A percentile compares a stretch with the other conserved stretches of the same genome.
These are phyloP conservation scores for Rubus parviflorus DNA, from an alignment of 306 rosid genomes.

Conservation along the genomic window DNA sequence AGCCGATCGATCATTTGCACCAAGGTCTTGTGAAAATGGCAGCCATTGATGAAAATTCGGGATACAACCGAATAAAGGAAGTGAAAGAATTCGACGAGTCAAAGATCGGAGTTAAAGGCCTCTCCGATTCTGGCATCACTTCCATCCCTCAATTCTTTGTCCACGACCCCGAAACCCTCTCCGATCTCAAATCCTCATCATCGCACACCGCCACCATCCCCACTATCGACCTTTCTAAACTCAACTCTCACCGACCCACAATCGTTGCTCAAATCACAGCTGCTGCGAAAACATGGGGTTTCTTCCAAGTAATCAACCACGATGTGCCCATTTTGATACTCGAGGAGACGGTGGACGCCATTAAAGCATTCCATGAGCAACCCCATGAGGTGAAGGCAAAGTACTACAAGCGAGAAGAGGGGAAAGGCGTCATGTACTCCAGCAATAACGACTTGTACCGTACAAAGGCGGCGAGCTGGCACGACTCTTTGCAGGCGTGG, in stretches of 20 bases:
- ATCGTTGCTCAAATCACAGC: constrained; percentile 35
- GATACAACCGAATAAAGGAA: constrained; percentile 32
- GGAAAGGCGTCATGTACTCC: constrained; percentile 30
- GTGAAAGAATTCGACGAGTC: constrained; percentile 46
- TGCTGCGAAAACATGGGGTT: constrained; percentile 45
- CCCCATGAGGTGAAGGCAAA: constrained; percentile 30
- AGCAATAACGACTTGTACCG: constrained; percentile 41
- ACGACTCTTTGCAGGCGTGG: constrained; percentile 42
- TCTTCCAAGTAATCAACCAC: constrained; percentile 54
- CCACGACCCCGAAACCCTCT: constrained; percentile 36
- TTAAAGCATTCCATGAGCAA: constrained; percentile 42
- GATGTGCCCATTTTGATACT: constrained; percentile 19
- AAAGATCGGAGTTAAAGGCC: constrained; percentile 54
- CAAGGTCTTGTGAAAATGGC: constrained; percentile 5
- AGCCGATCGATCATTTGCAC: too few relatives aligned
- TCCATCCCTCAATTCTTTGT: constrained; percentile 39
- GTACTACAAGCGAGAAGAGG: constrained; percentile 43
- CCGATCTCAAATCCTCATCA: constrained; percentile 28
- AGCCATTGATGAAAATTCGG: background rate
- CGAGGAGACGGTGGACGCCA: constrained; percentile 22
- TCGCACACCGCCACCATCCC: constrained; percentile 23
- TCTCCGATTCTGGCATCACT: constrained; percentile 48
- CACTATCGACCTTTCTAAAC: constrained; percentile 38
- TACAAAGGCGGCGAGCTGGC: constrained; percentile 38
- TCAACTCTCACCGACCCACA: constrained; percentile 22